Conservation (phyloP, 2,329 filamentous ascomycete genomes). For the Neospermospora avenae region DNA sequence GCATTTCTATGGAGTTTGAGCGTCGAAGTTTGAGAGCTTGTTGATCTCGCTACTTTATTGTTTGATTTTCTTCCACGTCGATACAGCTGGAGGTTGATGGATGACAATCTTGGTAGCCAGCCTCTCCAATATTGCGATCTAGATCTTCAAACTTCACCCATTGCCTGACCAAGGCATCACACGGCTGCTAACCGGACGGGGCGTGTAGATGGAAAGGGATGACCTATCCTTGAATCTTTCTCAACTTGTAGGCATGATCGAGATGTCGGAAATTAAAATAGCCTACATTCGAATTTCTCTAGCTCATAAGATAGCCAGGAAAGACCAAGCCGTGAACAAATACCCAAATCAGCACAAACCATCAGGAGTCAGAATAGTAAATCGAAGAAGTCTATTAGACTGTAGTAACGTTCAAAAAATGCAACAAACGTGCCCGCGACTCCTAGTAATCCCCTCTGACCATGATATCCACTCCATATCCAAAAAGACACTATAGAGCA, state of each 20-base stretch:
- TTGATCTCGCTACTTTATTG: neutral
- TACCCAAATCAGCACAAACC: conserved; percentile 1
- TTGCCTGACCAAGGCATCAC: too few species aligned
- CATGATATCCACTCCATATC: neutral
- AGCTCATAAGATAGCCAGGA: too few species aligned
- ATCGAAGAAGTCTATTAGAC: conserved; percentile 23
- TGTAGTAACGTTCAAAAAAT: conserved; percentile 22
- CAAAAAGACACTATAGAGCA: neutral
- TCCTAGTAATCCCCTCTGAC: neutral
- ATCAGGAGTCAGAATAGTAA: too few species aligned
- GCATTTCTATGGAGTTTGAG: conserved; percentile 27
- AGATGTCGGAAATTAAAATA: too few species aligned
- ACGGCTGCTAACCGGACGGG: too few species aligned
- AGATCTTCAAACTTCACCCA: too few species aligned
- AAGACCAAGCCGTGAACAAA: conserved; percentile 2
- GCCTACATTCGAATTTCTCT: too few species aligned
- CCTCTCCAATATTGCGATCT: too few species aligned
- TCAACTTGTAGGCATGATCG: too few species aligned
- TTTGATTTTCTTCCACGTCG: neutral
- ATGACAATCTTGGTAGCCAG: too few species aligned
- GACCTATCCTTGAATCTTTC: too few species aligned
- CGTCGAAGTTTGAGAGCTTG: neutral
- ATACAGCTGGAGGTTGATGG: neutral
- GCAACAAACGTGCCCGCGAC: conserved; percentile 25
- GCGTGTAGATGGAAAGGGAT: too few species aligned